Base-by-base conservation (phyloP, 78 protist species). In the Tieghemostelium lacteum region DNA sequence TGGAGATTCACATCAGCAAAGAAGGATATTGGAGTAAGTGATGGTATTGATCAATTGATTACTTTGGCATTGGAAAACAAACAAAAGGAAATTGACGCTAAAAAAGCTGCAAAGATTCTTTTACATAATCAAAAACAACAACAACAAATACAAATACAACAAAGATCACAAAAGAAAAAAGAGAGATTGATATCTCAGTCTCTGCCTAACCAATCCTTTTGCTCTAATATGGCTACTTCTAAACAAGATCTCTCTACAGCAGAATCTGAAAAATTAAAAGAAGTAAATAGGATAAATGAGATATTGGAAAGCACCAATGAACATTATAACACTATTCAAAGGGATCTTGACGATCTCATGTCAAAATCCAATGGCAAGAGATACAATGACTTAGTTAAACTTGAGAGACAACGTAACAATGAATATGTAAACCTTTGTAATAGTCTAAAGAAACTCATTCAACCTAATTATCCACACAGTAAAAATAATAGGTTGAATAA, bases 351-450 rank as follows among this genome's bases (percentile, higher is more conserved):
- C 24, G 76, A 65, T 0, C 20, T 80, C 8, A 24, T 80, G 60
- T 54, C 42, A 31, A 33, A 58, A 22, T 67, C 88, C 24, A 40
- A 20, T 24, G 88, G 88, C 26, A 45, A 17, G 5, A n/a, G 88
- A 42, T 80, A 67, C 19, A 65, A 67, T 22, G 88, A 80, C 67
- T 24, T 80, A 3, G 28, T 61, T 2, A 37, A 66, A 54, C 40
- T 80, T 26, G 88, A 80, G 57, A 67, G 39, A 67, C 88, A 80
- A 66, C 54, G 88, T n/a, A 67, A 55, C 55, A 58, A 67, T 28
- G 88, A 80, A 40, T 80, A 80, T 58, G 52, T 80, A 36, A 80
- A 80, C 26, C 65, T 80, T 55, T 80, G 88, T 72, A 80, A 80
- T 67, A 42, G 61, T 67, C 29, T 80, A 26, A 80, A 80, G 60